Evolutionary conservation across 495 filamentous ascomycete genomes (phyloP), one percentile per base, ranked within the genome.

Genomic region (Aspergillus incahuasiensis): DNA sequence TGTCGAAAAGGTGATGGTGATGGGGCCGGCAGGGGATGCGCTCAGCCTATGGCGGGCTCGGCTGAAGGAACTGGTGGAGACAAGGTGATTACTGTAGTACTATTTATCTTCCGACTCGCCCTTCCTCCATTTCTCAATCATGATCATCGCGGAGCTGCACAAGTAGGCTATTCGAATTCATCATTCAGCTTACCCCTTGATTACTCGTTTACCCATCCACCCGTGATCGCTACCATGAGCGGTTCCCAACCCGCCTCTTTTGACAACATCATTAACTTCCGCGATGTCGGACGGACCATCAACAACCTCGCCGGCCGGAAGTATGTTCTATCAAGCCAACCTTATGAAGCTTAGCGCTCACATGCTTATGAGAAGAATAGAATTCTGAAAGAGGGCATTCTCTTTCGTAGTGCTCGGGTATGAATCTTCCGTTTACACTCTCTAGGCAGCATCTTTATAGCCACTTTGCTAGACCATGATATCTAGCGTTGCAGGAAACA

Each of bases 381-480:
- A 38, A 54, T 84, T n/a, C 53, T 92, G n/a, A 79, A 77, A 60
- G 80, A 89, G 62, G 83, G 85, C n/a, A 64, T 83, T 13, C 61
- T 94, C 25, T 94, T 79, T 68, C 87, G 90, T 40, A 89, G 87
- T 48, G 88, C 87, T 13, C 76, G 86, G 85, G 86, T 87, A 74
- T 57, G 59, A 18, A 25, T n/a, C n/a, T n/a, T n/a, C 22, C 46
- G 25, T 28, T 28, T 28, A 28, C 8, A n/a, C 34, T 49, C 41
- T 22, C 41, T 38, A 28, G 6, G 7, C 21, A 16, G 22, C 32
- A 35, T n/a, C n/a, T n/a, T n/a, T n/a, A n/a, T n/a, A n/a, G n/a
- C n/a, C n/a, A n/a, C n/a, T n/a, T n/a, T n/a, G n/a, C n/a, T n/a
- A n/a, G n/a, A n/a, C n/a, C n/a, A n/a, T n/a, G n/a, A n/a, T n/a